These are phyloP conservation scores for Pseudopyricularia javanii DNA, from an alignment of 2,329 filamentous ascomycete genomes.

Conservation along the genomic window DNA sequence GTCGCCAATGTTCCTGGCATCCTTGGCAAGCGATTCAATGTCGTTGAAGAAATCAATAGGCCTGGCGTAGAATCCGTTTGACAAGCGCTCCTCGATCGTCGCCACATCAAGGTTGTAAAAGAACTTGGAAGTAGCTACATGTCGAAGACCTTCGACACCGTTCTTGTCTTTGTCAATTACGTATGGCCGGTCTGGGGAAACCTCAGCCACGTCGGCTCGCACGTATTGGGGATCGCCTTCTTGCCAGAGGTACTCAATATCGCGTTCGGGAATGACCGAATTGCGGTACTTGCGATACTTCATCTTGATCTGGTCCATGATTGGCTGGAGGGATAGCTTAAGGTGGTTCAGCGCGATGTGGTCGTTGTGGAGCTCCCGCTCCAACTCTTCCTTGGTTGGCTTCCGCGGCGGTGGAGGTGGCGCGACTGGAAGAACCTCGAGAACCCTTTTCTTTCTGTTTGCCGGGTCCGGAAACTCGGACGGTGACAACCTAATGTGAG, in stretches of 20 bases:
- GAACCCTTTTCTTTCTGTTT: constrained; percentile 72
- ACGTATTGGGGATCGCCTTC: constrained; percentile 66
- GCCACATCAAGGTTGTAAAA: constrained; percentile 92
- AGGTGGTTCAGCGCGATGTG: constrained; percentile 73
- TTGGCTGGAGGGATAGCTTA: constrained; percentile 80
- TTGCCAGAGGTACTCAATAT: constrained; percentile 72
- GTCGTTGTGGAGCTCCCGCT: constrained; percentile 70
- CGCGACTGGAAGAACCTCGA: constrained; percentile 66
- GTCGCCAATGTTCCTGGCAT: constrained; percentile 73
- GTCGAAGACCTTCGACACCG: constrained; percentile 62
- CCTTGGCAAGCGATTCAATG: constrained; percentile 72
- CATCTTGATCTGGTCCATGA: constrained; percentile 89
- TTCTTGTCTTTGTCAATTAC: constrained; percentile 70
- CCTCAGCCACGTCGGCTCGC: constrained; percentile 35
- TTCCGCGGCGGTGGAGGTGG: constrained; percentile 57
- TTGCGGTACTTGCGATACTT: constrained; percentile 83
- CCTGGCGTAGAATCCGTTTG: constrained; percentile 90
- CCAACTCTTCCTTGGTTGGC: constrained; percentile 67
- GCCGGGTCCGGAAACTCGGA: constrained; percentile 77
- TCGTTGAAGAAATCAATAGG: constrained; percentile 83
- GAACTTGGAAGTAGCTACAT: constrained; percentile 68
- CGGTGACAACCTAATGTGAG: constrained; percentile 68
- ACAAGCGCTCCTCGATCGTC: constrained; percentile 90
- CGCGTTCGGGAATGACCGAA: constrained; percentile 60
- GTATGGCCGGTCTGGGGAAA: constrained; percentile 47